These are phyloP conservation scores for Globisporangium nagaii DNA, from an alignment of 352 stramenopile species.

Conservation along the genomic window DNA sequence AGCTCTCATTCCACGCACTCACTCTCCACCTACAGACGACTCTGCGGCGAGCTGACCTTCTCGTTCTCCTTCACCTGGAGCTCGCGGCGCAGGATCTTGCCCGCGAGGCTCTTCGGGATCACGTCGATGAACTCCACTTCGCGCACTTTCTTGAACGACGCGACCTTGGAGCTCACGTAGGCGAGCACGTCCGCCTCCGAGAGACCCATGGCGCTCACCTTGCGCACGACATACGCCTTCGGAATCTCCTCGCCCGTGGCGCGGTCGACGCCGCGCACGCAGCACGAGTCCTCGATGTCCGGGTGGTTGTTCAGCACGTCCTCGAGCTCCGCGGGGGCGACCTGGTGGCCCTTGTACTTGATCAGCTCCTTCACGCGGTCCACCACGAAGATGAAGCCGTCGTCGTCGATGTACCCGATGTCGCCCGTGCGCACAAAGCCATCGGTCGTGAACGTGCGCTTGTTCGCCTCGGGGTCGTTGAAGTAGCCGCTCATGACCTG, in stretches of 20 bases:
- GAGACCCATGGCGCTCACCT: conserved; percentile 18
- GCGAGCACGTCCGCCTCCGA: conserved; percentile 28
- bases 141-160: conserved; percentile 84
- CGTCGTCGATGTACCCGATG: conserved; percentile 89
- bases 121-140: conserved; percentile 81
- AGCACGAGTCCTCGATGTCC: conserved; percentile 33
- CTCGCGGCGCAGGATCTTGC: conserved; percentile 90
- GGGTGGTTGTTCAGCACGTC: conserved; percentile 84
- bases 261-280: conserved; percentile 39
- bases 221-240: conserved; percentile 89
- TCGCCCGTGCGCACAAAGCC: conserved; percentile 90
- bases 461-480: conserved; percentile 82
- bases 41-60: conserved; percentile 18
- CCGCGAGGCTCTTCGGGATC: conserved; percentile 89
- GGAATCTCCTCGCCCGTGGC: conserved; percentile 84
- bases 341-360: conserved; percentile 92
- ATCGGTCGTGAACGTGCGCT: conserved; percentile 55
- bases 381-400: conserved; percentile 90
- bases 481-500: conserved; percentile 62
- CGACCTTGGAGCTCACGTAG: conserved; percentile 78
- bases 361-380: conserved; percentile 95
- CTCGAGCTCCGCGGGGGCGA: conserved; percentile 91
- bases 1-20: too few relatives aligned
- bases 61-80: conserved; percentile 44
- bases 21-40: too few relatives aligned